Conservation (phyloP, 2,329 filamentous ascomycete species). For the Ceratocystis albifundus region DNA sequence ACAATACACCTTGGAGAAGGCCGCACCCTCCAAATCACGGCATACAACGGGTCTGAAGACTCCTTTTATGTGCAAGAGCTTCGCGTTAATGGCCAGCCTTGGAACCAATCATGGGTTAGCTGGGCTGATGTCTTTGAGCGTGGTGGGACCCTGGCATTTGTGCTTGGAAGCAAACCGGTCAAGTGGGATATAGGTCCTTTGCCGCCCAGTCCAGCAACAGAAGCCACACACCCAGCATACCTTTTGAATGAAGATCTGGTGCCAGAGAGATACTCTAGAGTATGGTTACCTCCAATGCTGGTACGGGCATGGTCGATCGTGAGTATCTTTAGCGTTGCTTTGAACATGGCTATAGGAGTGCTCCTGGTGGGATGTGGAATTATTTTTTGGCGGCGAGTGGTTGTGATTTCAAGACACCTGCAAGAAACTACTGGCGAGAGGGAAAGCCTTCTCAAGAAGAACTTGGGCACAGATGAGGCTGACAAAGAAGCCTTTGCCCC, state of each 20-base stretch:
- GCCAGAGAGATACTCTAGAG: background rate
- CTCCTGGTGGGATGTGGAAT: background rate
- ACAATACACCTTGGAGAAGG: constrained; percentile 46
- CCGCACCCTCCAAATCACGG: constrained; percentile 44
- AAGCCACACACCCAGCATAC: background rate
- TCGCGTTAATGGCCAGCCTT: constrained; percentile 50
- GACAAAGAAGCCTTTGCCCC: background rate
- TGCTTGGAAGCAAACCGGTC: constrained; percentile 42
- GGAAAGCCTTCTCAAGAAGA: constrained; percentile 7
- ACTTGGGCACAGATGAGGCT: background rate
- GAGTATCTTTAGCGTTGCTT: background rate
- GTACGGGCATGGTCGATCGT: background rate
- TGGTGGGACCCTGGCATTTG: constrained; percentile 53
- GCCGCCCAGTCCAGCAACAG: constrained; percentile 45
- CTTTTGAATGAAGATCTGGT: background rate
- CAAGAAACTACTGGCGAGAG: background rate
- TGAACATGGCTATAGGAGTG: background rate
- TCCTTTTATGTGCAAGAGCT: constrained; percentile 54
- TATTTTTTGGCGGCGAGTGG: background rate
- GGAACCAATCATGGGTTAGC: constrained; percentile 53
- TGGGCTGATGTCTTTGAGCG: constrained; percentile 55
- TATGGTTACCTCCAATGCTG: background rate
- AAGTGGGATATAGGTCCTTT: constrained; percentile 49
- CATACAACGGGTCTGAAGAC: constrained; percentile 30
- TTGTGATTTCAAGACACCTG: background rate